Percentiles rank a stretch among this genome's conserved stretches.
Evolutionary conservation across 768 basidiomycete genomes (phyloP).

Genomic region (Pleurotus citrinopileatus): DNA sequence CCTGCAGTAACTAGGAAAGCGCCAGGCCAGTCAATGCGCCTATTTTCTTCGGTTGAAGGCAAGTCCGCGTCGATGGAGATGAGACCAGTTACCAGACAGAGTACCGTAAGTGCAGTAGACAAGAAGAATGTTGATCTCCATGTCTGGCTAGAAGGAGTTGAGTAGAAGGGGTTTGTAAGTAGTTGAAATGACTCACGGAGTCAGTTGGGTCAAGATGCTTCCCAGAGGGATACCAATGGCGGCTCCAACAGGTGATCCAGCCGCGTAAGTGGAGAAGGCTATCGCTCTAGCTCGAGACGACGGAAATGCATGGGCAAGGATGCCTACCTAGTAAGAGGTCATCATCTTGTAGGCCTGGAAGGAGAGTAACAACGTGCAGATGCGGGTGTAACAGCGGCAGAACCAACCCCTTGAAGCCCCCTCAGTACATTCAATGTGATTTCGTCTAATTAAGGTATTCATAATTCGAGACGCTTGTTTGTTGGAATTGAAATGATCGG

Average conservation of each 20-base stretch:
- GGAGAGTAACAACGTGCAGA: slow-evolving; percentile 34
- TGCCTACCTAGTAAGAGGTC: slow-evolving; percentile 45
- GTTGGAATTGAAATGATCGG: not conserved
- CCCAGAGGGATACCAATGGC: slow-evolving; percentile 56
- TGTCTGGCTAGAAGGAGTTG: slow-evolving; percentile 19
- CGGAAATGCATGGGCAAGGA: slow-evolving; percentile 62
- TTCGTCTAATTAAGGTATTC: slow-evolving; percentile 28
- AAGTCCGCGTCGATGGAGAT: slow-evolving; percentile 49
- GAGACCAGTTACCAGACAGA: slow-evolving; percentile 38
- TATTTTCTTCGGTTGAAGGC: slow-evolving; percentile 22
- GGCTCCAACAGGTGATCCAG: slow-evolving; percentile 66
- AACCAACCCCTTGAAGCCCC: slow-evolving; percentile 60
- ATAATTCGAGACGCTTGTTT: too few species aligned
- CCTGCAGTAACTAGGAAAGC: slow-evolving; percentile 59
- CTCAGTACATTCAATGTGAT: slow-evolving; percentile 56
- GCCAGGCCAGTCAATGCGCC: slow-evolving; percentile 72
- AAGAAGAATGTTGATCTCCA: slow-evolving; percentile 54
- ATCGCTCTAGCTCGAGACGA: slow-evolving; percentile 47
- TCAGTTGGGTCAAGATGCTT: slow-evolving; percentile 48
- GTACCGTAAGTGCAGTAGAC: slow-evolving; percentile 40
- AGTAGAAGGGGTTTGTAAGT: not conserved
- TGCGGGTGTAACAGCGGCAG: slow-evolving; percentile 58
- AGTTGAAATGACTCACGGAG: slow-evolving; percentile 12
- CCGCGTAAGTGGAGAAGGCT: slow-evolving; percentile 68
- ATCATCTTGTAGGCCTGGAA: not conserved